Percentiles rank a stretch among this genome's conserved stretches.
These are phyloP conservation scores for Ophiognomonia clavigignenti-juglandacearum DNA, from an alignment of 2,329 filamentous ascomycete genomes.

Conservation along the genomic window DNA sequence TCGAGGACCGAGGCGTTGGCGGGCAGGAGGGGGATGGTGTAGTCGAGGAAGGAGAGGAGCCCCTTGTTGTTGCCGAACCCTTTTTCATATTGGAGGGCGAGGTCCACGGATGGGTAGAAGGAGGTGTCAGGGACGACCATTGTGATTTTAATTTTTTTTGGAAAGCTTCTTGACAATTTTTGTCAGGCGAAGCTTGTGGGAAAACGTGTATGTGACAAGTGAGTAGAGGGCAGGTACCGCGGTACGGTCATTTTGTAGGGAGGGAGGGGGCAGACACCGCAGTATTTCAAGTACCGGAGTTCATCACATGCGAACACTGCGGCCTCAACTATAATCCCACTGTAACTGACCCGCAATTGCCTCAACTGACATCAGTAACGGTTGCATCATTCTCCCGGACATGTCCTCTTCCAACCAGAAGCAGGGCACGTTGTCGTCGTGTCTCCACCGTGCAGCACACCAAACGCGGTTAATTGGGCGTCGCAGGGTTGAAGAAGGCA, in stretches of 20 bases:
- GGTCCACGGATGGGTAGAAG: slow-evolving; percentile 3
- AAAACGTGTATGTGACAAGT: background rate
- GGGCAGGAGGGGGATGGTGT: slow-evolving; percentile 1
- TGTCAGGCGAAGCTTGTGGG: background rate
- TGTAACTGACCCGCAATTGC: no score
- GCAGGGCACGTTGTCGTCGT: background rate
- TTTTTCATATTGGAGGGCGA: slow-evolving; percentile 3
- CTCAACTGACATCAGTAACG: background rate
- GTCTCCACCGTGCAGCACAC: slow-evolving; percentile 1
- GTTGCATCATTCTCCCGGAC: background rate
- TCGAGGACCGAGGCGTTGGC: slow-evolving; percentile 18
- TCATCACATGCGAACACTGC: background rate
- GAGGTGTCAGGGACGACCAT: slow-evolving; percentile 4
- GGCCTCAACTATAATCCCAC: no score
- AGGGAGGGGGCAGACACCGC: background rate
- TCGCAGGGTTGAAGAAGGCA: background rate
- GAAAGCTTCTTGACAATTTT: no score
- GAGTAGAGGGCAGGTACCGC: background rate
- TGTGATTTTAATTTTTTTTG: no score
- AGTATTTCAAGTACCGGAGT: background rate
- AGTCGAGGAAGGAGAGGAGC: background rate
- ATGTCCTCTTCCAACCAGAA: background rate
- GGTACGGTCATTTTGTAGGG: background rate
- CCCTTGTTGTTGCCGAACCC: slow-evolving; percentile 1
- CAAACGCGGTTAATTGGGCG: background rate